Evolutionary conservation across 2,329 filamentous ascomycete species (phyloP).

Genomic region (Parasarocladium wereldwijsianum): DNA sequence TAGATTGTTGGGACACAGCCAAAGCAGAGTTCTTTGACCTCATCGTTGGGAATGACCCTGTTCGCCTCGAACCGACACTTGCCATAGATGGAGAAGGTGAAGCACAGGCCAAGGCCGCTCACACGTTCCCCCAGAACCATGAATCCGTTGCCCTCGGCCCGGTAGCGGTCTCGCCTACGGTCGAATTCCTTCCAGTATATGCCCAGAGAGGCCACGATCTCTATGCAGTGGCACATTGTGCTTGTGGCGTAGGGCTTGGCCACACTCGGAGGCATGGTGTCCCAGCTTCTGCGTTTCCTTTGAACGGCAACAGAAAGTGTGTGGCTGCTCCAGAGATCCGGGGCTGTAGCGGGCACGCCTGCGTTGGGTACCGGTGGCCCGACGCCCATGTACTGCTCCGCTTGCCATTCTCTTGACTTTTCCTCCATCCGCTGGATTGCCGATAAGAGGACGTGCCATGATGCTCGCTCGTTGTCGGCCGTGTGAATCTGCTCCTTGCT

Average conservation of each 20-base stretch:
- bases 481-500: constrained; percentile 29
- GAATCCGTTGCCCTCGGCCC: constrained; percentile 41
- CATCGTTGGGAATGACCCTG: constrained; percentile 36
- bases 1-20: constrained; percentile 42
- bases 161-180: constrained; percentile 31
- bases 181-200: constrained; percentile 47
- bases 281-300: constrained; percentile 32
- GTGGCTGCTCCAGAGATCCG: constrained; percentile 16
- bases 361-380: constrained; percentile 8
- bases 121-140: constrained; percentile 30
- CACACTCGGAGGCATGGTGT: constrained; percentile 32
- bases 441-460: constrained; percentile 36
- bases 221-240: constrained; percentile 39
- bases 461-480: constrained; percentile 40
- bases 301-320: constrained; percentile 31
- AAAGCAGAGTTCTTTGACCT: constrained; percentile 40
- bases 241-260: constrained; percentile 36
- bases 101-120: constrained; percentile 37
- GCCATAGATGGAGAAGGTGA: constrained; percentile 36
- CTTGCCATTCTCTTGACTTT: constrained; percentile 31
- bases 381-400: constrained; percentile 13
- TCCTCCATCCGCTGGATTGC: constrained; percentile 34
- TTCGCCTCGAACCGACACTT: constrained; percentile 31
- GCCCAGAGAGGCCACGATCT: constrained; percentile 37
- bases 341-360: constrained; percentile 10